These are phyloP conservation scores for Babesia ovis DNA, from an alignment of 169 alveolate genomes.

Conservation along the genomic window DNA sequence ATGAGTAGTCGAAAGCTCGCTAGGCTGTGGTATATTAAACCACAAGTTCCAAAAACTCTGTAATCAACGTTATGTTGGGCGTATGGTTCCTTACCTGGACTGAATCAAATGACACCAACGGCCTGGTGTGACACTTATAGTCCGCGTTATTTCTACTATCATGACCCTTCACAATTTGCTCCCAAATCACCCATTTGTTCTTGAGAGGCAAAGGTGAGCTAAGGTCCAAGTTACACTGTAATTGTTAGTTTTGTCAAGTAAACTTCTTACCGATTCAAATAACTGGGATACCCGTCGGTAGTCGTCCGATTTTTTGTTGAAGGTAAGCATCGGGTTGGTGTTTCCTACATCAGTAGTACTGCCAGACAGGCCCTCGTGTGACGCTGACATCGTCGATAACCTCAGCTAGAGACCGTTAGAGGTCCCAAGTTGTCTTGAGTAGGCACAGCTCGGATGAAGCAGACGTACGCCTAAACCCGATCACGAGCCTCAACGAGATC, in stretches of 20 bases:
- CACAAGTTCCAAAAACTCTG: constrained; percentile 77
- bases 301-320: constrained; percentile 56
- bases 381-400: constrained; percentile 25
- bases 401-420: not conserved
- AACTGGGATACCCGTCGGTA: constrained; percentile 29
- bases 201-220: constrained; percentile 66
- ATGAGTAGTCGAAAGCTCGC: constrained; percentile 73
- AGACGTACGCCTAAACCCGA: not conserved
- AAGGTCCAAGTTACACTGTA: constrained; percentile 21
- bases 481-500: not conserved
- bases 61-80: not conserved
- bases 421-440: not conserved
- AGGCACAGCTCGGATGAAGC: not conserved
- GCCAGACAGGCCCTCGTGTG: constrained; percentile 11
- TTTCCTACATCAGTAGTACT: constrained; percentile 13
- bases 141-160: constrained; percentile 75
- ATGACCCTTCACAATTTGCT: constrained; percentile 72
- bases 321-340: constrained; percentile 41
- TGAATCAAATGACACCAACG: constrained; percentile 81
- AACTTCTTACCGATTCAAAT: constrained; percentile 40
- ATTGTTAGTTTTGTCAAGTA: not conserved
- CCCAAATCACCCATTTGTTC: constrained; percentile 86
- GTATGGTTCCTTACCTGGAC: constrained; percentile 62
- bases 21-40: constrained; percentile 80
- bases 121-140: constrained; percentile 82